A percentile compares a stretch with the other conserved stretches of the same genome.
phyloP scores from a whole-genome alignment of 164 flowering plant genomes.

The Buxus sempervirens region DNA sequence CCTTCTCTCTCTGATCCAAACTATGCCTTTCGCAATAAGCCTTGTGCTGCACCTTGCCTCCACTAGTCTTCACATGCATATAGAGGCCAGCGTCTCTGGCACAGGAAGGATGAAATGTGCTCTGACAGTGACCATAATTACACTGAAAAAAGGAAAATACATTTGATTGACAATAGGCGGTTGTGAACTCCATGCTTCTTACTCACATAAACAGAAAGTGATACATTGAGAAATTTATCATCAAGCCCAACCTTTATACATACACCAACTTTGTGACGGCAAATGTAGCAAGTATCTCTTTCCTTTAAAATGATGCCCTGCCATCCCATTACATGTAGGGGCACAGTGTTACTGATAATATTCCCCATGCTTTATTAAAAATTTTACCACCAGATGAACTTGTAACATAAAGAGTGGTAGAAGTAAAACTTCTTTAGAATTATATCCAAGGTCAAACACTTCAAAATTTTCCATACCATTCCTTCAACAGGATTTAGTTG shows the following conservation, averaged over 20 bases:
- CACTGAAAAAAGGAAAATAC: conserved; percentile 51
- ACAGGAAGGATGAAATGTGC: conserved; percentile 86
- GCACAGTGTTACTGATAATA: background rate
- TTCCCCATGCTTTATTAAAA: background rate
- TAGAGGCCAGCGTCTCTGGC: conserved; percentile 74
- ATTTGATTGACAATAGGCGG: background rate
- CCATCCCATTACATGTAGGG: conserved; percentile 1
- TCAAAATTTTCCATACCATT: conserved; percentile 58
- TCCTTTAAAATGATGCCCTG: conserved; percentile 67
- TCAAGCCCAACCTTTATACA: conserved; percentile 67
- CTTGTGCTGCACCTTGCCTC: conserved; percentile 76
- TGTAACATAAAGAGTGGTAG: background rate
- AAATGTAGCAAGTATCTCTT: conserved; percentile 56
- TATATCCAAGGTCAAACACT: background rate
- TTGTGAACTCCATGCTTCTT: background rate
- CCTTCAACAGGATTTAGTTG: conserved; percentile 77
- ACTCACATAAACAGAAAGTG: background rate
- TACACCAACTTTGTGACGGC: conserved; percentile 61
- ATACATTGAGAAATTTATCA: background rate
- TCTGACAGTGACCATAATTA: conserved; percentile 78
- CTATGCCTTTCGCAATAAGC: conserved; percentile 93
- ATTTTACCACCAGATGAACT: background rate
- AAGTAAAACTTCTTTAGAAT: background rate
- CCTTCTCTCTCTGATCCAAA: conserved; percentile 84
- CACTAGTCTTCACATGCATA: conserved; percentile 58